Evolutionary conservation across 1,284 basidiomycete species (phyloP).

Genomic region (Tylopilus orsonianus): DNA sequence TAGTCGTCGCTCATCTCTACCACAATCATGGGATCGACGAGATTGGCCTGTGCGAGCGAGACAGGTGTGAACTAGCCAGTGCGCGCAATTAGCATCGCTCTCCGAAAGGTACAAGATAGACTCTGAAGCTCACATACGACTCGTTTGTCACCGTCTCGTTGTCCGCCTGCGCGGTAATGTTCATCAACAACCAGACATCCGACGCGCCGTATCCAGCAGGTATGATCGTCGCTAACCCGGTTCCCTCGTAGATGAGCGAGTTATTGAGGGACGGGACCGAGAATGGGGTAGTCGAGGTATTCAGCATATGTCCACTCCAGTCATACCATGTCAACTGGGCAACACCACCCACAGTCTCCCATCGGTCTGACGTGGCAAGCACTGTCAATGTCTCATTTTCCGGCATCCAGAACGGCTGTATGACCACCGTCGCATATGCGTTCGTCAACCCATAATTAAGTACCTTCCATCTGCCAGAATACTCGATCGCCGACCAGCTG

Average conservation of each 20-base stretch:
- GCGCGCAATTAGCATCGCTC: not conserved
- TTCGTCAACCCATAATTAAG: constrained; percentile 51
- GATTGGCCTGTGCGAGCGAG: constrained; percentile 44
- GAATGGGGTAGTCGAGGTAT: constrained; percentile 41
- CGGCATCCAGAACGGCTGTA: constrained; percentile 56
- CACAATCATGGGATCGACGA: constrained; percentile 49
- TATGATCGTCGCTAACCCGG: constrained; percentile 45
- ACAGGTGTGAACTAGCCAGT: constrained; percentile 49
- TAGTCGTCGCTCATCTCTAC: constrained; percentile 36
- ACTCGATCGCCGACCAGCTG: constrained; percentile 61
- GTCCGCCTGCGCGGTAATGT: constrained; percentile 47
- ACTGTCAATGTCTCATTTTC: constrained; percentile 50
- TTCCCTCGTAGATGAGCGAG: constrained; percentile 41
- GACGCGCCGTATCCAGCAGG: constrained; percentile 41
- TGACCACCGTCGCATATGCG: constrained; percentile 49
- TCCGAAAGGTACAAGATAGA: not conserved
- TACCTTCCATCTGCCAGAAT: constrained; percentile 64
- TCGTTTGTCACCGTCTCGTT: constrained; percentile 48
- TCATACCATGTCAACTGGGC: constrained; percentile 60
- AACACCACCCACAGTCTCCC: constrained; percentile 46
- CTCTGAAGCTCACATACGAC: constrained; percentile 45
- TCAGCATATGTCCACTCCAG: constrained; percentile 48
- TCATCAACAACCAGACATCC: constrained; percentile 54
- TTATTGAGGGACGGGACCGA: constrained; percentile 51
- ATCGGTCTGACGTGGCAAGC: constrained; percentile 51